Conservation (phyloP, 2,329 filamentous ascomycete species). For the Thelonectria blattea region DNA sequence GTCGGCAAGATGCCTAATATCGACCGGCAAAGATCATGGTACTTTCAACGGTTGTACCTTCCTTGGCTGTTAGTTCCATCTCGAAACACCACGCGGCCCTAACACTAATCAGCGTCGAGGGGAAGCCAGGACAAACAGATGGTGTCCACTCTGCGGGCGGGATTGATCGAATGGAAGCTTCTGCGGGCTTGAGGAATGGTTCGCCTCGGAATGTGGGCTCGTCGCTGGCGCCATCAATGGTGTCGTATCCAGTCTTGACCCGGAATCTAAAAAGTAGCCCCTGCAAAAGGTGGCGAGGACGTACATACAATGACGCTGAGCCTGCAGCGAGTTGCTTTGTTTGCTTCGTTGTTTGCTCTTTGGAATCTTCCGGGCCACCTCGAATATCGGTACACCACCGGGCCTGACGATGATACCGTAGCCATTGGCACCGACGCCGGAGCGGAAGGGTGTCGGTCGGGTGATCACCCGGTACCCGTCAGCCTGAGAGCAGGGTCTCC, state of each 20-base stretch:
- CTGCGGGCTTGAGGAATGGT: slow-evolving; percentile 16
- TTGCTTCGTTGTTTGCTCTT: too few species aligned
- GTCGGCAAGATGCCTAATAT: slow-evolving; percentile 9
- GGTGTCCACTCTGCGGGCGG: slow-evolving; percentile 25
- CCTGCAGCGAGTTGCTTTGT: too few species aligned
- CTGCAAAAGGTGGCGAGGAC: neutral
- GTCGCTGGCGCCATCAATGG: slow-evolving; percentile 17
- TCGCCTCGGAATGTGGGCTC: slow-evolving; percentile 19
- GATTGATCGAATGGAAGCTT: slow-evolving; percentile 26
- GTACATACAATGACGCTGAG: neutral
- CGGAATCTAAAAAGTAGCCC: neutral
- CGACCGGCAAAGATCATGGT: slow-evolving; percentile 16
- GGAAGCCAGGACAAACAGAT: slow-evolving; percentile 24
- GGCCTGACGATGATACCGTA: neutral
- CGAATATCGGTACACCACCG: slow-evolving; percentile 8
- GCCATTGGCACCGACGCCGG: slow-evolving; percentile 11
- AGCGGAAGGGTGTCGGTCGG: slow-evolving; percentile 8
- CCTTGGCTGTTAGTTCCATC: slow-evolving; percentile 15
- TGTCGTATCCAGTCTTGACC: neutral
- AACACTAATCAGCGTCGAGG: slow-evolving; percentile 19
- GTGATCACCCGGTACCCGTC: slow-evolving; percentile 17
- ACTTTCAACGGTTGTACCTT: slow-evolving; percentile 22
- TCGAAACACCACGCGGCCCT: slow-evolving; percentile 25
- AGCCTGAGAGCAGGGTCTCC: slow-evolving; percentile 10
- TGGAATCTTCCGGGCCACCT: neutral